Conservation (phyloP, 768 basidiomycete genomes). For the Lentinula sp. region DNA sequence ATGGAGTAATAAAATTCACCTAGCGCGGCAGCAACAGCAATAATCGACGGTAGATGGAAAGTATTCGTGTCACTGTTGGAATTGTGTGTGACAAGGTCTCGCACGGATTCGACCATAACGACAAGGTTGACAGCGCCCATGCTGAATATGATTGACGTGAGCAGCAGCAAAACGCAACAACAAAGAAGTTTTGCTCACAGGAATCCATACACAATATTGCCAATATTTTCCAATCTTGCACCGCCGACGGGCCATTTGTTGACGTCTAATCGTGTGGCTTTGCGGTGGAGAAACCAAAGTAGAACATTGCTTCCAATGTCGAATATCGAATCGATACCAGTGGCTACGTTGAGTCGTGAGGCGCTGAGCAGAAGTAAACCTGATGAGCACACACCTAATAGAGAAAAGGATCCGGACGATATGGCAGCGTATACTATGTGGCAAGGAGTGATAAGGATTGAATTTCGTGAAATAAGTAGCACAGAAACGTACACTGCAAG, state of each 20-base stretch:
- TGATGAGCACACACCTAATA: background rate
- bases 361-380: constrained; percentile 11
- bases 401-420: constrained; percentile 37
- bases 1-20: constrained; percentile 34
- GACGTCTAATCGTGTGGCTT: constrained; percentile 62
- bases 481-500: constrained; percentile 52
- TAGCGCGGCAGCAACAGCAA: constrained; percentile 79
- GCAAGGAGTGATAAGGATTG: constrained; percentile 1
- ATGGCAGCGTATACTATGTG: constrained; percentile 84
- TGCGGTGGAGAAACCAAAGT: constrained; percentile 74
- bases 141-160: constrained; percentile 26
- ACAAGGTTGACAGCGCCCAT: constrained; percentile 93
- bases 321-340: constrained; percentile 82
- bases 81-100: constrained; percentile 56
- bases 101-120: constrained; percentile 82
- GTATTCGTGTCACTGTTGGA: constrained; percentile 41
- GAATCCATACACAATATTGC: constrained; percentile 78
- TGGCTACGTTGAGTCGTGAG: constrained; percentile 85
- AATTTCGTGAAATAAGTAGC: background rate
- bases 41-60: constrained; percentile 78
- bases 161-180: background rate
- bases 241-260: constrained; percentile 94
- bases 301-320: constrained; percentile 81
- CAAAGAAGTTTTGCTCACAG: constrained; percentile 25
- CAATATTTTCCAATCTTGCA: constrained; percentile 84